Evolutionary conservation across 192 early-diverging fungal species (phyloP), one percentile per base, ranked within the genome.

Genomic region (Linnemannia zychae): DNA sequence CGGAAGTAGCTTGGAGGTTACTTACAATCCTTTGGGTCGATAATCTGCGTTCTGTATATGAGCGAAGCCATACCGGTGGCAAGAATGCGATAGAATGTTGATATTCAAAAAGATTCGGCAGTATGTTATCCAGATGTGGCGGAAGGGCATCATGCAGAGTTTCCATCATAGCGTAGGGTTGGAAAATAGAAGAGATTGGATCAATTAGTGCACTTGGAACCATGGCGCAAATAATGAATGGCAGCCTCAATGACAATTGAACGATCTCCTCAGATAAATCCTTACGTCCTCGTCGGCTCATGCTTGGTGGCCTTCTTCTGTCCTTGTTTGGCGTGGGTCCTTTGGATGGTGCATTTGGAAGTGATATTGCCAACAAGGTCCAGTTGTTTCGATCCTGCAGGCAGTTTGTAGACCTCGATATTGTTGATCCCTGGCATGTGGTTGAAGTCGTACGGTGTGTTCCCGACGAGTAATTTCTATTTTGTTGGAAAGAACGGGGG

Each of bases 401-500:
- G 48, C 38, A 79, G 65, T 36, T 74, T 75, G 47, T 85, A 85
- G 34, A 85, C 60, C 50, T 85, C 83, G 24, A 79, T 79, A 38
- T 85, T 71, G 28, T 34, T 79, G 68, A 85, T 40, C 17, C 73
- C 77, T 47, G 46, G n/a, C 69, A 73, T 76, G 18, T 79, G 83
- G 12, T 34, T 73, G 38, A 85, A 79, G 40, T 85, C 83, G 28
- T 73, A 78, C 24, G 74, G 11, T 7, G 68, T 72, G 20, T 22
- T 34, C 12, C 83, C 83, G 38, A 85, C 44, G 22, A 85, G 68
- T 12, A 85, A 36, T 85, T 85, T 85, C 83, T 85, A 78, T 75
- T n/a, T 31, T 15, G 15, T 63, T 63, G 57, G 3, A 37, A 48
- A 71, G 69, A 33, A 40, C 67, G 38, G 67, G 67, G 17, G 22